Evolutionary conservation across 345 rosid species (phyloP), one percentile per base, ranked within the genome.

Genomic region (Viola odorata): DNA sequence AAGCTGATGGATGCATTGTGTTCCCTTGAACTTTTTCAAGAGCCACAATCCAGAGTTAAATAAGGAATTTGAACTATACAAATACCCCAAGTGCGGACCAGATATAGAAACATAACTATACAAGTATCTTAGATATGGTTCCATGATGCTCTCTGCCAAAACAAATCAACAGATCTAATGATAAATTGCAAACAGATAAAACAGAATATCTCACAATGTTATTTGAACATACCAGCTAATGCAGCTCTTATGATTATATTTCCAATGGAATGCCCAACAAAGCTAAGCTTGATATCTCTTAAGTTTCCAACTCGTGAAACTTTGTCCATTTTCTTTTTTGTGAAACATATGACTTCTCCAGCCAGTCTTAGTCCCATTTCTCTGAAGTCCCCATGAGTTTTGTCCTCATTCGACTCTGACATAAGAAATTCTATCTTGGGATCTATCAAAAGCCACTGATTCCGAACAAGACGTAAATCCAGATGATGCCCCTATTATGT

Each of bases 231-330:
- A 91, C 98, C 98, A 58, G 96, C 76, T 45, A 91, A 65, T 36
- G 96, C 95, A 69, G 98, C 69, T 75, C 96, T 80, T 68, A 89
- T 74, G 65, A 91, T 91, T 61, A 91, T 62, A 65, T 89, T 91
- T 73, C 96, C 98, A 60, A 91, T 87, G 47, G 96, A 91, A 77
- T 91, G 98, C 16, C 96, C 98, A 50, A 85, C 95, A 77, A 91
- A 91, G 83, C 91, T 87, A 72, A 91, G 79, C 77, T 81, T 87
- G 79, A 91, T 79, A 61, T 71, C 58, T 79, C 73, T 80, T 60
- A 87, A 71, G 60, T 69, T 73, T 15, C 87, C 86, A 2, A 79
- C 75, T 67, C 84, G 85, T 2, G 96, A 75, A 67, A 81, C 73
- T 72, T 69, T 81, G 63, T 84, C 95, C 72, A 83, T 87, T 73